Base-by-base conservation (phyloP, 176 grass and related monocot species). In the Otatea glauca region DNA sequence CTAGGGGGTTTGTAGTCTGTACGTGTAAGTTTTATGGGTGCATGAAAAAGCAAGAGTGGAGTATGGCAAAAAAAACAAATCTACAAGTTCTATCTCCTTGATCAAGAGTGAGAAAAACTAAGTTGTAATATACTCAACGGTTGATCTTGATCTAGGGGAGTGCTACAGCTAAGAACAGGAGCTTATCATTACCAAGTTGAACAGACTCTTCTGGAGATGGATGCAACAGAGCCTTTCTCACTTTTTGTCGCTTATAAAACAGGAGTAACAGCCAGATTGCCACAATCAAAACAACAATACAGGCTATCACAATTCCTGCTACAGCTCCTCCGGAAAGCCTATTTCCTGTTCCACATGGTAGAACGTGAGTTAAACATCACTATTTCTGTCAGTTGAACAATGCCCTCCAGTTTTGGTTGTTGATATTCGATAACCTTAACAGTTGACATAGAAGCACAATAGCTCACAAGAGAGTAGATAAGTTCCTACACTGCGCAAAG, bases 401-500 rank as follows among this genome's bases (percentile, higher is more conserved):
- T 25, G n/a, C 0, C 13, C 37, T 70, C 60, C 29, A 45, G 1
- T 65, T 72, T 84, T 79, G 87, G 89, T 70, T 65, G 84, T 84
- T 43, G 41, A 74, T 82, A 14, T 48, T 14, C 12, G 12, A 14
- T 42, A 86, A 79, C 23, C 79, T 79, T 87, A 73, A 81, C 83
- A 81, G 83, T 66, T 3, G 45, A 77, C 81, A 39, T 1, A 11
- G 21, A 83, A 76, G 51, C 77, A 91, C 59, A 82, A 88, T 59
- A 88, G 65, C 60, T 81, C 44, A 39, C 65, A 68, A 59, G 87
- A 81, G 72, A 61, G 66, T 55, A 86, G 75, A 86, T 6, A 25
- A 47, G 43, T 83, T 68, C 82, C 92, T 94, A 85, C 85, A 88
- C 93, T 94, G 93, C 74, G 74, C 76, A n/a, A 86, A 88, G 18